These are phyloP conservation scores for Simplicillium sp. DNA, from an alignment of 2,329 filamentous ascomycete genomes.

Conservation along the genomic window DNA sequence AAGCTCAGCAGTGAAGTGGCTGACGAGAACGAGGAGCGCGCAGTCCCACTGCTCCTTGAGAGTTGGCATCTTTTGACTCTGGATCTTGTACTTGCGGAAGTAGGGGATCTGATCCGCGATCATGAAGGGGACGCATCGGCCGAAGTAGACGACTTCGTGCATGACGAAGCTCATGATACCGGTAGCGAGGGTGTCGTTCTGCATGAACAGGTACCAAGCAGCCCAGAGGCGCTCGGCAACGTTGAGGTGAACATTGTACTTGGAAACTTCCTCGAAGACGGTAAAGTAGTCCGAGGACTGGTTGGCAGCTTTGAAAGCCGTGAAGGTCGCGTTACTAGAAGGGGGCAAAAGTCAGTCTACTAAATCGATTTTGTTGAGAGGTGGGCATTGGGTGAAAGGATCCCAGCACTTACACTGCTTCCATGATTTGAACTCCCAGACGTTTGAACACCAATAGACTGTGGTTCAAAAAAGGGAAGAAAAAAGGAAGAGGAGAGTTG, in stretches of 20 bases:
- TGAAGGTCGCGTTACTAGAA: conserved; percentile 40
- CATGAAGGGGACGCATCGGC: conserved; percentile 81
- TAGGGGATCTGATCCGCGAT: conserved; percentile 81
- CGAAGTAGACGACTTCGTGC: conserved; percentile 94
- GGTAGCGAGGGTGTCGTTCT: conserved; percentile 92
- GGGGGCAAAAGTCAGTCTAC: conserved; percentile 1
- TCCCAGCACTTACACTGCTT: not conserved
- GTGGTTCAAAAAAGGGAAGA: conserved; percentile 1
- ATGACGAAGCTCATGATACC: conserved; percentile 96
- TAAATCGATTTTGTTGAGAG: not conserved
- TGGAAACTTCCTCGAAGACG: conserved; percentile 54
- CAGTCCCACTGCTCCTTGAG: conserved; percentile 90
- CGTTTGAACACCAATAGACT: conserved; percentile 3
- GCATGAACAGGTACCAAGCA: conserved; percentile 95
- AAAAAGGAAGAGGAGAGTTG: conserved; percentile 1
- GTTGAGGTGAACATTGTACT: conserved; percentile 79
- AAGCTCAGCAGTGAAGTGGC: conserved; percentile 95
- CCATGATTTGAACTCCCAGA: conserved; percentile 2
- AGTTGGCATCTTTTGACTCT: conserved; percentile 84
- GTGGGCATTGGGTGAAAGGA: not conserved
- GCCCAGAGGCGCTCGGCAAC: conserved; percentile 84
- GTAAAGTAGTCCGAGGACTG: conserved; percentile 41
- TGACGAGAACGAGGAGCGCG: conserved; percentile 83
- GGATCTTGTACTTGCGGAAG: conserved; percentile 92
- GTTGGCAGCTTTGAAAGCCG: conserved; percentile 37